Evolutionary conservation across 495 filamentous ascomycete species (phyloP), one percentile per base, ranked within the genome.

Genomic region (Penicillium pulvis): DNA sequence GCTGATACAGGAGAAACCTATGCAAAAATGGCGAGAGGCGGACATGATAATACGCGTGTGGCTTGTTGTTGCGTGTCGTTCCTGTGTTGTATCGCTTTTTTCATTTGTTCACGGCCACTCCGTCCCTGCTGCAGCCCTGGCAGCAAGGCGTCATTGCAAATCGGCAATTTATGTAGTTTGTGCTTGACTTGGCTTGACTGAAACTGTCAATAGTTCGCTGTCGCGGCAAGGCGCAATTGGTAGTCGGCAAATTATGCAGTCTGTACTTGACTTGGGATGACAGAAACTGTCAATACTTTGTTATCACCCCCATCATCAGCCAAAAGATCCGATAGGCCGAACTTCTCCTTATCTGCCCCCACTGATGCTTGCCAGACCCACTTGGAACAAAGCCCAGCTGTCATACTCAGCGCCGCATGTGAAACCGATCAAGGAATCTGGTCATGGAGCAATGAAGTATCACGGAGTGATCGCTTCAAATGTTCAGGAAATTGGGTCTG

Each of bases 341-440:
- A 41, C 6, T 35, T 24, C 7, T 45, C 53, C 41, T 56, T 56
- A 56, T 56, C 53, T 47, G 14, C 4, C 53, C 53, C 53, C 43
- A 56, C 44, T 56, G 26, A 46, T 46, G 10, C 28, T 26, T 39
- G 36, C 44, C 28, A 39, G 43, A 56, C 53, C 53, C 43, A 35
- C 42, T 48, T 56, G 19, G 28, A 48, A 48, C 50, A 47, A 49
- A 53, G 19, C 30, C 43, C 49, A 47, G 56, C 44, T 16, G 44
- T 58, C 56, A 58, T 58, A 53, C 47, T 58, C 30, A 30, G 49
- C 36, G 53, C 31, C 28, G 39, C 50, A 45, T 33, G 55, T 51
- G 55, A 23, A 35, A 42, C 41, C 4, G 53, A 42, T 12, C 33
- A 12, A 3, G 6, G 28, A 28, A 28, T 28, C 28, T 4, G 28